phyloP scores from a whole-genome alignment of 2,329 filamentous ascomycete genomes.

The Phaeosphaeriaceae sp. region DNA sequence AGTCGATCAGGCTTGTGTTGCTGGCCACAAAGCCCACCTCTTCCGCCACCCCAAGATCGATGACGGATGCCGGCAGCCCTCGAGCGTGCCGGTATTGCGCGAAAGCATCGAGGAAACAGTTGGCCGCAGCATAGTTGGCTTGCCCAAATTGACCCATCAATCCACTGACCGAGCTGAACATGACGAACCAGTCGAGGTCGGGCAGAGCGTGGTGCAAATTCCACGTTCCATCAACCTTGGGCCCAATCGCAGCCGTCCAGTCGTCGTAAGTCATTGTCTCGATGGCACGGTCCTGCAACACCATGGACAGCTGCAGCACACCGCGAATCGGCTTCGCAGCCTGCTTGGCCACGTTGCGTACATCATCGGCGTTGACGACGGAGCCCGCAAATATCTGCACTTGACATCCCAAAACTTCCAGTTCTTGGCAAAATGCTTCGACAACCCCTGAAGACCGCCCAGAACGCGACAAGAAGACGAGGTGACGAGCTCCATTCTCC shows the following conservation, averaged over 20 bases:
- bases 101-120: conserved; percentile 40
- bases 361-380: conserved; percentile 11
- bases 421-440: not conserved
- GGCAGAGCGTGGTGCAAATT: conserved; percentile 24
- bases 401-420: conserved; percentile 12
- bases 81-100: conserved; percentile 15
- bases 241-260: conserved; percentile 12
- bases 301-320: conserved; percentile 14
- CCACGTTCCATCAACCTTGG: conserved; percentile 29
- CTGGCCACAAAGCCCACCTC: conserved; percentile 46
- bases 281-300: conserved; percentile 17
- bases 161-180: conserved; percentile 33
- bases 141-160: conserved; percentile 46
- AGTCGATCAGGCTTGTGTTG: not conserved
- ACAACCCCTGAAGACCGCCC: no score
- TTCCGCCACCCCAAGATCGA: conserved; percentile 61
- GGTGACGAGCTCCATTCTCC: conserved; percentile 17
- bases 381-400: conserved; percentile 8
- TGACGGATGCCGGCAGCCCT: conserved; percentile 44
- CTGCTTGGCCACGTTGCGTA: conserved; percentile 18
- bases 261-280: conserved; percentile 15
- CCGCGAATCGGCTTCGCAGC: conserved; percentile 1
- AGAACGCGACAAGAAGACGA: conserved; percentile 24
- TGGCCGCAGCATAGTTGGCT: conserved; percentile 55
- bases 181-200: conserved; percentile 33